These are phyloP conservation scores for Dichomitus squalens DNA, from an alignment of 1,284 basidiomycete species.

Conservation along the genomic window DNA sequence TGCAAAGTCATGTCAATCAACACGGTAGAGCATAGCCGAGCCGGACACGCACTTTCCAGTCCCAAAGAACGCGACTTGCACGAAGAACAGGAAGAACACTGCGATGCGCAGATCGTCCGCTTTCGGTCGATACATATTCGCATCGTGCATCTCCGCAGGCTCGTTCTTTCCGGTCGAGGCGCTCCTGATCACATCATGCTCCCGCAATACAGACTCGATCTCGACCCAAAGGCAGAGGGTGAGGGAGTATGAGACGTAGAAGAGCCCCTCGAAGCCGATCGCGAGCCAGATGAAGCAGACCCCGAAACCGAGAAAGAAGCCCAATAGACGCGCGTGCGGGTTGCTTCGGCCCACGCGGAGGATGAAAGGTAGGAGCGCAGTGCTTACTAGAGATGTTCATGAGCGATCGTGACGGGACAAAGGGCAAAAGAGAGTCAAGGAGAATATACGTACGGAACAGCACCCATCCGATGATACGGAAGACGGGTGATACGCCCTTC, in stretches of 20 bases:
- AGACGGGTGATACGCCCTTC: conserved; percentile 8
- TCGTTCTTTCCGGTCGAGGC: background rate
- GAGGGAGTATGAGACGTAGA: conserved; percentile 71
- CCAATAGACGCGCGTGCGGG: conserved; percentile 53
- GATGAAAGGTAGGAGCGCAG: conserved; percentile 54
- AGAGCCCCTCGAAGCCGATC: conserved; percentile 82
- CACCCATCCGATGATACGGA: conserved; percentile 55
- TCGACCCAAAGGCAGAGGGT: conserved; percentile 73
- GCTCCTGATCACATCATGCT: background rate
- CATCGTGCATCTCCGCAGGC: conserved; percentile 1
- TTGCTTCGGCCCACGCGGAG: conserved; percentile 36
- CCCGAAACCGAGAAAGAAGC: conserved; percentile 73
- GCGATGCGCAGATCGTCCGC: conserved; percentile 74
- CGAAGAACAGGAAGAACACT: conserved; percentile 84
- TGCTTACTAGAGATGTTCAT: conserved; percentile 37
- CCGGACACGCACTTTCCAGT: conserved; percentile 74
- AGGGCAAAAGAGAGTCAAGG: no score
- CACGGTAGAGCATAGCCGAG: background rate
- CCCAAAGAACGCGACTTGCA: conserved; percentile 89
- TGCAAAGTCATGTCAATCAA: conserved; percentile 35
- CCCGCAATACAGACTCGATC: conserved; percentile 56
- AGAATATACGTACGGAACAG: conserved; percentile 53
- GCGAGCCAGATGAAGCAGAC: conserved; percentile 83
- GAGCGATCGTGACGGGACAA: conserved; percentile 5
- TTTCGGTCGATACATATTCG: conserved; percentile 48